These are phyloP conservation scores for Scytalidium lignicola DNA, from an alignment of 2,329 filamentous ascomycete species.

Conservation along the genomic window DNA sequence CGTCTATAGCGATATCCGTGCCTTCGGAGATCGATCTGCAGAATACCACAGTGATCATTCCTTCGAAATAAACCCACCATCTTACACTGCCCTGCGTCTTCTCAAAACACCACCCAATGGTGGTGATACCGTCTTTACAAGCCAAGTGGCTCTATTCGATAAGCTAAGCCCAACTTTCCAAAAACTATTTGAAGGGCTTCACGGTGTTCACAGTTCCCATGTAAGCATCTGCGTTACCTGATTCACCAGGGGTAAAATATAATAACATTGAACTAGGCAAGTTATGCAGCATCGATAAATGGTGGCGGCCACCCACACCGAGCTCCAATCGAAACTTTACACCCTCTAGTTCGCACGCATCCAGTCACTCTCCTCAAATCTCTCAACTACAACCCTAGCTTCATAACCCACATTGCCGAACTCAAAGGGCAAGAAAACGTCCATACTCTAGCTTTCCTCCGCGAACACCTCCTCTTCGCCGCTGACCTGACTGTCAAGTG, in stretches of 20 bases:
- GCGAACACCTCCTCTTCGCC: conserved; percentile 53
- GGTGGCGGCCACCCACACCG: conserved; percentile 14
- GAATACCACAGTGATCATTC: conserved; percentile 39
- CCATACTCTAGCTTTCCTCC: conserved; percentile 46
- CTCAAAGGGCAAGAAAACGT: conserved; percentile 50
- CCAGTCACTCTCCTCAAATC: conserved; percentile 59
- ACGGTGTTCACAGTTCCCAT: conserved; percentile 38
- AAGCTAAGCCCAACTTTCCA: conserved; percentile 50
- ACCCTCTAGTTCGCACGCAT: conserved; percentile 54
- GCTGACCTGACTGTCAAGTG: conserved; percentile 62
- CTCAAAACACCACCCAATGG: conserved; percentile 47
- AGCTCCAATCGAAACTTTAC: conserved; percentile 46
- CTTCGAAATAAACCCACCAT: conserved; percentile 52
- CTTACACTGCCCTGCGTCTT: conserved; percentile 51
- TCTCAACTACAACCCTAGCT: conserved; percentile 54
- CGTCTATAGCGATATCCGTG: neutral
- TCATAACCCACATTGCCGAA: conserved; percentile 53
- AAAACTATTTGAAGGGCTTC: conserved; percentile 51
- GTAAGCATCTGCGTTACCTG: neutral
- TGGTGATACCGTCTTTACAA: conserved; percentile 53
- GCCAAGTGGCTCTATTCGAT: conserved; percentile 54
- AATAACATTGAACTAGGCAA: no score
- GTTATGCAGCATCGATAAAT: conserved; percentile 35
- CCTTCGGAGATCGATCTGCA: neutral
- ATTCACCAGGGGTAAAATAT: no score